Base-by-base conservation (phyloP, 1,139 yeast genomes). In the Sugiyamaella neomexicana region DNA sequence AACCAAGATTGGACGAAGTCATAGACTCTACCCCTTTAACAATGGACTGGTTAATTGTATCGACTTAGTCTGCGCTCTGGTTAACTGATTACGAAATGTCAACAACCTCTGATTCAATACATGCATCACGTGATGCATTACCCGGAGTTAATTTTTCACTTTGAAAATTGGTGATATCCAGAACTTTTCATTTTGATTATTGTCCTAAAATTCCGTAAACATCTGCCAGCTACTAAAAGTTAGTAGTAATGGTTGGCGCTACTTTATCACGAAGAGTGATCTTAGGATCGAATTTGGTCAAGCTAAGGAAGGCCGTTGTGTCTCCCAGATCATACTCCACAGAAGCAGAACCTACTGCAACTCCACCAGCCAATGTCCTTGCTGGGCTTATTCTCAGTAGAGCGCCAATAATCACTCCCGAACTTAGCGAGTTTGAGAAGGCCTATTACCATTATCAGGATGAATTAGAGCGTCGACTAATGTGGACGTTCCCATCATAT, bases 401-500 rank as follows among this genome's bases (percentile, higher is more conserved):
- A 71, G 80, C 78, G 50, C 99, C 99, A 29, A 77, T 93, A 46
- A 81, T 93, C 54, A 88, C 96, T 2, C 85, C 88, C 16, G 95
- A 87, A 59, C 74, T 84, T 53, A 78, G 86, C 9, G 80, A 78
- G 55, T 86, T 93, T 63, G 97, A 90, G 66, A 69, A 76, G 58
- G 84, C 83, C 54, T 93, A 86, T 72, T 88, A 86, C 70, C 77
- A 82, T 57, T 95, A 95, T 70, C 96, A 91, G 72, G 81, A 82
- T 58, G 96, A 88, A 68, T 78, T 93, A 58, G 91, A 91, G 78
- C 85, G 84, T 66, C 80, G 98, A 67, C 78, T 93, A 62, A 90
- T 91, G 96, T 90, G 97, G 96, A 90, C 98, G 0, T 93, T 93
- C 71, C 98, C 99, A 5, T 84, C 86, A 63, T 90, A 91, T 81